Percentiles rank a stretch among this genome's conserved stretches.
These are phyloP conservation scores for Fusarium agapanthi DNA, from an alignment of 2,329 filamentous ascomycete genomes.

Conservation along the genomic window DNA sequence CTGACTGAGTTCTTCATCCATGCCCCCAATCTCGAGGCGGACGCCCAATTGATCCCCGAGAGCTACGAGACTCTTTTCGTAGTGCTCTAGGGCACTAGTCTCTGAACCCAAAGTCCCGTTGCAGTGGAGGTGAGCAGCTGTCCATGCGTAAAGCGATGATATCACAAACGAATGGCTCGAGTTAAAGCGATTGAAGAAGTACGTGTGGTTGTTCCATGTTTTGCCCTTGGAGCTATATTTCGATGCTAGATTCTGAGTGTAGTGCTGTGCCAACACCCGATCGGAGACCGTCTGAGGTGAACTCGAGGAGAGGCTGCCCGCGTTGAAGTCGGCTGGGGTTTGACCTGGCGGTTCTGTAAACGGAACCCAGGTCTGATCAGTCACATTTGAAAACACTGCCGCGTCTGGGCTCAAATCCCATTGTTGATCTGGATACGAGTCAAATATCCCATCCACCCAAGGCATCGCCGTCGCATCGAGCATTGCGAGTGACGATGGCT, in stretches of 20 bases:
- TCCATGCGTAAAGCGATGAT: neutral
- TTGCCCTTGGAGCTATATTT: neutral
- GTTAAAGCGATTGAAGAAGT: neutral
- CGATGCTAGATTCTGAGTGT: neutral
- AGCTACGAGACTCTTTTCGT: neutral
- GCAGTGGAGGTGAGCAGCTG: neutral
- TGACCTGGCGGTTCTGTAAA: neutral
- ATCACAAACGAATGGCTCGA: neutral
- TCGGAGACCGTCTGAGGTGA: neutral
- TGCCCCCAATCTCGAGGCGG: accelerated
- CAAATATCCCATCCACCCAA: neutral
- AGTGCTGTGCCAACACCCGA: neutral
- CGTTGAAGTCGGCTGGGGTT: neutral
- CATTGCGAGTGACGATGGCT: neutral
- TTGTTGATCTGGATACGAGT: neutral
- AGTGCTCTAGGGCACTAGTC: neutral
- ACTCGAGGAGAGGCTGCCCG: neutral
- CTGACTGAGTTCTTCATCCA: accelerated
- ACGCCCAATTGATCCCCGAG: neutral
- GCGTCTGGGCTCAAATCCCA: neutral
- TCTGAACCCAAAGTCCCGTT: neutral
- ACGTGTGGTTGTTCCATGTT: neutral
- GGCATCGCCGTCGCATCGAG: neutral
- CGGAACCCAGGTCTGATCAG: neutral
- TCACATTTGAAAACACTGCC: neutral